These are phyloP conservation scores for Penicillium corylophilum DNA, from an alignment of 2,329 filamentous ascomycete genomes.

Conservation along the genomic window DNA sequence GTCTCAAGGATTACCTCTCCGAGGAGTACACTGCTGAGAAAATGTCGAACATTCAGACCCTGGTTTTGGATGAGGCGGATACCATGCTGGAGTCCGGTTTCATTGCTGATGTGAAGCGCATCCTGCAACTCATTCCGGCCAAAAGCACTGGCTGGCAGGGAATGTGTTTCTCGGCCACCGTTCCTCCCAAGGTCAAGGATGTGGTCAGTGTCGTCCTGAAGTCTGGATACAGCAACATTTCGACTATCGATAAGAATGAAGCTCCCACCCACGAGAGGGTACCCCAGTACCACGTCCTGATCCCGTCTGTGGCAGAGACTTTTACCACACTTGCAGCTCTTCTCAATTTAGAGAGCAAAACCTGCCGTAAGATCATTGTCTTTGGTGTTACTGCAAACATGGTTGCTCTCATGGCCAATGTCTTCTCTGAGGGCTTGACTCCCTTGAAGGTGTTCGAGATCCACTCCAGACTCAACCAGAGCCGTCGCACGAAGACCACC, in stretches of 20 bases:
- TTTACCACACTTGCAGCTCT: slow-evolving; percentile 49
- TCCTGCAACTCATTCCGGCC: slow-evolving; percentile 51
- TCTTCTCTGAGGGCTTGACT: slow-evolving; percentile 48
- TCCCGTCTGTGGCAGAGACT: slow-evolving; percentile 44
- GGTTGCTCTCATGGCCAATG: slow-evolving; percentile 55
- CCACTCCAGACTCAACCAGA: slow-evolving; percentile 73
- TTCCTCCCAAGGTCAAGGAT: slow-evolving; percentile 75
- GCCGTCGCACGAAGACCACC: slow-evolving; percentile 61
- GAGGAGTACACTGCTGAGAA: slow-evolving; percentile 43
- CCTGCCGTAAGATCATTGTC: slow-evolving; percentile 77
- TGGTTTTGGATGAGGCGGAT: slow-evolving; percentile 48
- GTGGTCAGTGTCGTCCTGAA: slow-evolving; percentile 66
- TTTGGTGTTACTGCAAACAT: slow-evolving; percentile 78
- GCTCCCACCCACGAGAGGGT: slow-evolving; percentile 66
- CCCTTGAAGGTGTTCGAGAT: slow-evolving; percentile 57
- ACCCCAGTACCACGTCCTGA: slow-evolving; percentile 49
- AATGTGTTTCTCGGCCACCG: slow-evolving; percentile 88
- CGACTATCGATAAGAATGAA: slow-evolving; percentile 77
- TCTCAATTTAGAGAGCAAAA: slow-evolving; percentile 43
- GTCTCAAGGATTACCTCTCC: slow-evolving; percentile 49
- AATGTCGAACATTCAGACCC: slow-evolving; percentile 48
- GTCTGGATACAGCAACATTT: slow-evolving; percentile 76
- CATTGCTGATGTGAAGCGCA: slow-evolving; percentile 52
- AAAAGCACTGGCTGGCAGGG: slow-evolving; percentile 49
- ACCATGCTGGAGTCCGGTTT: slow-evolving; percentile 43